Base-by-base conservation (phyloP, 2,329 filamentous ascomycete species). In the Alternaria consortialis region DNA sequence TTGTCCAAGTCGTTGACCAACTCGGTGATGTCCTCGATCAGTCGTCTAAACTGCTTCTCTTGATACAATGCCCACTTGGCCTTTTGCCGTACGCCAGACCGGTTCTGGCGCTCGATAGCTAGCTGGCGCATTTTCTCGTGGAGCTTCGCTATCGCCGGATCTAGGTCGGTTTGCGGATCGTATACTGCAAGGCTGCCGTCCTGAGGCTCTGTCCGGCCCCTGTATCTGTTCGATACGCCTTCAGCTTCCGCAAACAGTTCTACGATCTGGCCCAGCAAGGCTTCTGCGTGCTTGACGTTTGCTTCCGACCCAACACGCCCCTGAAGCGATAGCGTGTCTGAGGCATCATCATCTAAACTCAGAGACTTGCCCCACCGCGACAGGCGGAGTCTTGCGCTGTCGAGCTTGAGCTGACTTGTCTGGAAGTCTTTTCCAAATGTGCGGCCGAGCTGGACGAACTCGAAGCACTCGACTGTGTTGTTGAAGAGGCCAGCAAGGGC, bases 381-480 rank as follows among this genome's bases (percentile, higher is more conserved):
- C 2, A 53, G 37, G 12, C 37, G 50, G 9, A 53, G 25, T 9
- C 37, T 53, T 2, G 27, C 50, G 11, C 29, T 42, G 1, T 53
- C 50, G 5, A 53, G 37, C 50, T 43, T 43, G 27, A 53, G 37
- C 2, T 40, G 7, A 2, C 37, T 43, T 17, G 53, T 71, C 59
- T 69, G 60, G 51, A 64, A 73, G 51, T 56, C 56, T 8, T 58
- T 65, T 43, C 62, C 61, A 20, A 73, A 69, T 0, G 36, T 43
- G 32, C 64, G 66, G 53, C 65, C 67, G 12, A 69, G 62, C 27
- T 69, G 67, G 48, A 71, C 52, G 39, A 44, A 68, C 40, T 71
- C 65, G 39, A 70, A 70, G 67, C 68, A 72, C 9, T 72, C 66
- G 40, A 73, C 61, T 17, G 64, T 51, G 56, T 63, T 67, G 51